Conservation (phyloP, 192 early-diverging fungal species). For the Coemansia sp. region DNA sequence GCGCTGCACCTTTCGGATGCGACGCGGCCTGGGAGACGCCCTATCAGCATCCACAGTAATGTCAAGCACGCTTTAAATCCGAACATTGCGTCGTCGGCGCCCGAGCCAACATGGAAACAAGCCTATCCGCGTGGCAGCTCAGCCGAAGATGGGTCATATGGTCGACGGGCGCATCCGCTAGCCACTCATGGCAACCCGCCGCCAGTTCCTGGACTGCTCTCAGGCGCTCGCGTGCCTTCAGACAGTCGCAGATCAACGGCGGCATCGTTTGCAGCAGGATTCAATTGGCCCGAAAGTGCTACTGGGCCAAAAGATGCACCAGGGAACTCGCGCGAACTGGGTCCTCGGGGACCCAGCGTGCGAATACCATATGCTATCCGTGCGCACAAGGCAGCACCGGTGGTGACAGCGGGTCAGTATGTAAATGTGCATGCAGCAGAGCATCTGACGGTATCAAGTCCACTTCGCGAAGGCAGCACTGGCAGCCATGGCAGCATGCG, state of each 20-base stretch:
- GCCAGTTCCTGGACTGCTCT: background rate
- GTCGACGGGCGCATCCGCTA: background rate
- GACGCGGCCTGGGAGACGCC: slow-evolving; percentile 3
- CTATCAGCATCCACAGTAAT: slow-evolving; percentile 7
- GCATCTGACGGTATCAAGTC: slow-evolving; percentile 5
- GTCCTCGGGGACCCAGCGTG: background rate
- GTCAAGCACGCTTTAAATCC: background rate
- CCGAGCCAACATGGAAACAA: slow-evolving; percentile 32
- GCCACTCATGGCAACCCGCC: background rate
- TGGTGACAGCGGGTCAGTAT: slow-evolving; percentile 16
- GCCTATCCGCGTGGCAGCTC: slow-evolving; percentile 5
- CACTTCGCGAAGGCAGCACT: slow-evolving; percentile 6
- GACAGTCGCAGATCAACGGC: slow-evolving; percentile 14
- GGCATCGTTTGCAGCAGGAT: slow-evolving; percentile 24
- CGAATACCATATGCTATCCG: background rate
- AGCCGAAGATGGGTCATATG: slow-evolving; percentile 4
- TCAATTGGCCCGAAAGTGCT: slow-evolving; percentile 10
- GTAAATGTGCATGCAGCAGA: slow-evolving; percentile 15
- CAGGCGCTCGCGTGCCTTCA: background rate
- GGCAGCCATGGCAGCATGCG: background rate
- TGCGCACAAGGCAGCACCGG: slow-evolving; percentile 5
- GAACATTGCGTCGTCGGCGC: slow-evolving; percentile 41
- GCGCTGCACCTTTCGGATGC: slow-evolving; percentile 16
- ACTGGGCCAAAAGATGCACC: background rate
- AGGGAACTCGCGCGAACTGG: background rate